Evolutionary conservation across 2,329 filamentous ascomycete species (phyloP).

Genomic region (Monosporascus ibericus): DNA sequence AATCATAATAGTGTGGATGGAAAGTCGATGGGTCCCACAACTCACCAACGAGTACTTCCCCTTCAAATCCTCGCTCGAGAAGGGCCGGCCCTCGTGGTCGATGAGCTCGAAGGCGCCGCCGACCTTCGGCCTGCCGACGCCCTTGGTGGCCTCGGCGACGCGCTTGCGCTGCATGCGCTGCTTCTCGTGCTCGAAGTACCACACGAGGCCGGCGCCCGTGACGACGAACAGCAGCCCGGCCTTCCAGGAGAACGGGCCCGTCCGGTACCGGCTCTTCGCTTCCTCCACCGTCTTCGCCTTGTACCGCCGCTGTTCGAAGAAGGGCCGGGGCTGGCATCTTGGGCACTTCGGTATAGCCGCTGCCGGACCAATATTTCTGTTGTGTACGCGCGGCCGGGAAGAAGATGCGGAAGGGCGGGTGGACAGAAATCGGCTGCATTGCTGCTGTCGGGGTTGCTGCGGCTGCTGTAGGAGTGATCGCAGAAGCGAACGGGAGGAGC

Average conservation of each 20-base stretch:
- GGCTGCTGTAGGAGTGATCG: constrained; percentile 12
- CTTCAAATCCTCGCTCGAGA: constrained; percentile 75
- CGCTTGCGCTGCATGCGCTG: constrained; percentile 81
- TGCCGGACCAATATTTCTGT: neutral
- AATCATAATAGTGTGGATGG: neutral
- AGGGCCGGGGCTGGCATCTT: neutral
- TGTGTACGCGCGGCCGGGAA: constrained; percentile 4
- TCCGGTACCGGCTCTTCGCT: constrained; percentile 51
- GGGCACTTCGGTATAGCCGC: neutral
- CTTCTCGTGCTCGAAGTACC: constrained; percentile 94
- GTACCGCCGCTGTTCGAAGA: constrained; percentile 30
- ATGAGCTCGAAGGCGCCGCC: constrained; percentile 78
- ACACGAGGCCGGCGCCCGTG: constrained; percentile 69
- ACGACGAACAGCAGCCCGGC: constrained; percentile 79
- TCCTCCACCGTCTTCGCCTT: constrained; percentile 51
- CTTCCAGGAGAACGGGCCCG: constrained; percentile 85
- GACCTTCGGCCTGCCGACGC: constrained; percentile 86
- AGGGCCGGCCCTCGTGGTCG: constrained; percentile 73
- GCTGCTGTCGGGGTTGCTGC: constrained; percentile 7
- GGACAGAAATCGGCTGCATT: constrained; percentile 15
- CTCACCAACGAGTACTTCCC: constrained; percentile 76
- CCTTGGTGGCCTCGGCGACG: constrained; percentile 87
- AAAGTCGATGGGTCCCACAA: constrained; percentile 9
- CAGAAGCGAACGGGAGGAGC: constrained; percentile 15
- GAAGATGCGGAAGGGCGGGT: constrained; percentile 7